Evolutionary conservation across 305 asterid species (phyloP), one percentile per base, ranked within the genome.

Genomic region (Fraxinus baroniana): DNA sequence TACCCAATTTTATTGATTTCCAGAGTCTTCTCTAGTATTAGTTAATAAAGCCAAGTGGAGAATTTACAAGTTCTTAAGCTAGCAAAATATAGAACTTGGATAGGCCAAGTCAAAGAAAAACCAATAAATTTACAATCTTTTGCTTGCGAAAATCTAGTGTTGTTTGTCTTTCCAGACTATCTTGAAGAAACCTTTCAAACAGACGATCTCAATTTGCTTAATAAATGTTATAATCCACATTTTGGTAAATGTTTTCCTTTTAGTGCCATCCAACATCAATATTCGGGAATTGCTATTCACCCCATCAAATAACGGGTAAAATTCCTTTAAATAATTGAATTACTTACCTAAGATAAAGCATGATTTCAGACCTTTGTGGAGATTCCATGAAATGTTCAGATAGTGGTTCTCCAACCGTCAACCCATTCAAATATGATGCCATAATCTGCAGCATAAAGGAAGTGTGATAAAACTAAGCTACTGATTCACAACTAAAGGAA

Each of bases 391-490:
- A 86, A 89, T 87, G 91, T 83, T 91, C 94, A 1, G 94, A 86
- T 30, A 94, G 73, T 30, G 90, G 79, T 82, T 95, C 98, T 79
- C 94, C 98, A 74, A 95, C 98, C 15, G 97, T 91, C 78, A 95
- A 86, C 80, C 99, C 97, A 78, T 95, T 95, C 92, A 95, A 89
- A 86, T 98, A 94, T 77, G 98, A 94, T n/a, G 99, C 98, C 98
- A 94, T 94, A 76, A 95, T 92, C 98, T 95, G 95, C 90, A 91
- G 17, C 46, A 79, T 49, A 35, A 46, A 49, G 74, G 12, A 52
- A 71, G 62, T 32, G 37, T 57, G 60, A 46, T 46, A 26, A 81
- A 46, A 28, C 52, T 80, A 32, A 41, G 66, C 37, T 36, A 46
- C 72, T 74, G 28, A 79, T 79, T 39, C 81, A 71, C 64, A 79